Evolutionary conservation across 2,329 filamentous ascomycete genomes (phyloP).

Genomic region (Grosmannia clavigera): DNA sequence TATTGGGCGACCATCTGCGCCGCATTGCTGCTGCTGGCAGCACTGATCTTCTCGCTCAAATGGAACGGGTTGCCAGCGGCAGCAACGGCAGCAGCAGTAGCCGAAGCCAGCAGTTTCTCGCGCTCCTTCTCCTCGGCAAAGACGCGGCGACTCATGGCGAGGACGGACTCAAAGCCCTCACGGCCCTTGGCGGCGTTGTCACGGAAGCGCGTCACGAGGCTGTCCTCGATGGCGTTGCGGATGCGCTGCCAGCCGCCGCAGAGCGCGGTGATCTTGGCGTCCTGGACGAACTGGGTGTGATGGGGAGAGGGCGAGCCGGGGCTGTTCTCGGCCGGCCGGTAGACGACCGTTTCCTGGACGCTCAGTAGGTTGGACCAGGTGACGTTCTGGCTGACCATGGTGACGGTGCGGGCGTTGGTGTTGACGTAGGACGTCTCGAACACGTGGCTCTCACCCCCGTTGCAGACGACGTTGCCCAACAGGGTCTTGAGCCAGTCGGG

Average conservation of each 20-base stretch:
- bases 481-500: conserved; percentile 72
- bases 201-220: conserved; percentile 74
- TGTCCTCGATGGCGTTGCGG: conserved; percentile 88
- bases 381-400: conserved; percentile 92
- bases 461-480: conserved; percentile 50
- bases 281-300: conserved; percentile 74
- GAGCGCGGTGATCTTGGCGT: conserved; percentile 83
- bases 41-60: neutral
- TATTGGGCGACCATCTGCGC: neutral
- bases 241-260: conserved; percentile 97
- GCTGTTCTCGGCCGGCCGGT: conserved; percentile 42
- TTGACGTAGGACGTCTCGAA: conserved; percentile 96
- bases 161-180: conserved; percentile 88
- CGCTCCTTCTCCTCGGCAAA: conserved; percentile 80
- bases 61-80: conserved; percentile 12
- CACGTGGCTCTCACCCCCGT: conserved; percentile 64
- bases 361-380: conserved; percentile 84
- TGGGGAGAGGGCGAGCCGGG: conserved; percentile 19
- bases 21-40: neutral
- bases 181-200: conserved; percentile 85
- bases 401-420: conserved; percentile 69
- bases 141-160: conserved; percentile 83
- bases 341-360: conserved; percentile 86
- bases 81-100: conserved; percentile 10
- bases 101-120: conserved; percentile 21